Conservation (phyloP, 129 eudicot species). For the Tanacetum coccineum region DNA sequence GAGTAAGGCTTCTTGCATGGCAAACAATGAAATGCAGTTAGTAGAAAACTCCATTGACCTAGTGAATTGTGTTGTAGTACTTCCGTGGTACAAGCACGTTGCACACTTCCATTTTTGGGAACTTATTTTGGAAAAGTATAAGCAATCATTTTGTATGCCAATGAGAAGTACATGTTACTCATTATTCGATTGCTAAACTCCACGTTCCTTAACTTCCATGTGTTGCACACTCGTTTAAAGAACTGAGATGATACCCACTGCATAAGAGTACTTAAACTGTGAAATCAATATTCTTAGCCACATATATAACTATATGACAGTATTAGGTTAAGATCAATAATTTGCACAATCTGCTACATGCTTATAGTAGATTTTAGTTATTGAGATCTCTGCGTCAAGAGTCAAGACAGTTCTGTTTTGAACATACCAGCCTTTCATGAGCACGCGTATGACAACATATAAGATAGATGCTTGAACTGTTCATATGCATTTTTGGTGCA, state of each 20-base stretch:
- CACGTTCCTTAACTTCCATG: conserved; percentile 1
- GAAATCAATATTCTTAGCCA: not conserved
- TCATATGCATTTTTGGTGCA: conserved; percentile 8
- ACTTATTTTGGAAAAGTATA: conserved; percentile 1
- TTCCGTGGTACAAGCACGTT: conserved; percentile 2
- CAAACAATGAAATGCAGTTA: conserved; percentile 6
- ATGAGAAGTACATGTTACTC: not conserved
- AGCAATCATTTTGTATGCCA: conserved; percentile 3
- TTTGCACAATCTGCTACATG: not conserved
- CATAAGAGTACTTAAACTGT: not conserved
- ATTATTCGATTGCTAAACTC: not conserved
- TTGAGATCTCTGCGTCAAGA: conserved; percentile 7
- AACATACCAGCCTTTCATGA: not conserved
- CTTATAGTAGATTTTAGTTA: not conserved
- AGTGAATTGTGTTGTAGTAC: conserved; percentile 5
- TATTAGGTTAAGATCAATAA: conserved; percentile 11
- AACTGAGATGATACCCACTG: conserved; percentile 14
- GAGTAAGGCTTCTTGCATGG: conserved; percentile 12
- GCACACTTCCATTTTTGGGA: not conserved
- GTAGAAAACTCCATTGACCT: conserved; percentile 2
- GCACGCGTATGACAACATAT: not conserved
- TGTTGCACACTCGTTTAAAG: not conserved
- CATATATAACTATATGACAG: not conserved
- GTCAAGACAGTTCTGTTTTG: conserved; percentile 1
- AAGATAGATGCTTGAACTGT: conserved; percentile 1